Evolutionary conservation across 805 yeast species (phyloP).

Genomic region (Schwanniomyces pseudopolymorphus): DNA sequence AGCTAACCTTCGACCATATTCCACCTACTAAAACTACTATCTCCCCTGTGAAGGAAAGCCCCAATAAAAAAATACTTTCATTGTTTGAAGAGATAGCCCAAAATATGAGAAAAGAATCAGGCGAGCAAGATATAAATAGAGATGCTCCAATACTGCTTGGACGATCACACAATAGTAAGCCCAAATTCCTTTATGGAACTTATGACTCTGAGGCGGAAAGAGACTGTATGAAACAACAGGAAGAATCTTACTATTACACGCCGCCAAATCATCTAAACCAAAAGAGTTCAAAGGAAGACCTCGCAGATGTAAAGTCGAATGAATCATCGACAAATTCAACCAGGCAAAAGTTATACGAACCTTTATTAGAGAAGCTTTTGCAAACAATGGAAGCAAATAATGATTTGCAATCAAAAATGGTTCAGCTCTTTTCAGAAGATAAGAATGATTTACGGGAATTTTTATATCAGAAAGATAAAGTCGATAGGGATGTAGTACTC

Average conservation of each 20-base stretch:
- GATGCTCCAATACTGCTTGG: not conserved
- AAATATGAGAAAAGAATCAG: constrained; percentile 3
- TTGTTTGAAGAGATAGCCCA: constrained; percentile 7
- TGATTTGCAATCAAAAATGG: constrained; percentile 5
- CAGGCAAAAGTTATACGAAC: not conserved
- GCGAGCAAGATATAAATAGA: not conserved
- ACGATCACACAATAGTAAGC: not conserved
- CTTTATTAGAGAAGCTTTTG: constrained; percentile 1
- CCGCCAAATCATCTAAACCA: not conserved
- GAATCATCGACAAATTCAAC: not conserved
- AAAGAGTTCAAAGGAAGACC: not conserved
- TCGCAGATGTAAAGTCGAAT: not conserved
- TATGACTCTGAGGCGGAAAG: not conserved
- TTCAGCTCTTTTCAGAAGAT: constrained; percentile 1
- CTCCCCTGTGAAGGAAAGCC: not conserved
- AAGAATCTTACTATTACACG: not conserved
- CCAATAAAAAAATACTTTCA: constrained; percentile 2
- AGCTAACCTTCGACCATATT: not conserved
- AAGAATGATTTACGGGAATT: not conserved
- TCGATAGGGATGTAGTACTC: constrained; percentile 7
- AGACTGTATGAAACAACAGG: not conserved
- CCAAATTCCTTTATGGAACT: not conserved
- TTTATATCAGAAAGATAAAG: not conserved
- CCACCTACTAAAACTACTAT: not conserved
- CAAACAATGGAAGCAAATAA: constrained; percentile 5